Conservation (phyloP, 352 stramenopile species). For the Globisporangium echinulatum region DNA sequence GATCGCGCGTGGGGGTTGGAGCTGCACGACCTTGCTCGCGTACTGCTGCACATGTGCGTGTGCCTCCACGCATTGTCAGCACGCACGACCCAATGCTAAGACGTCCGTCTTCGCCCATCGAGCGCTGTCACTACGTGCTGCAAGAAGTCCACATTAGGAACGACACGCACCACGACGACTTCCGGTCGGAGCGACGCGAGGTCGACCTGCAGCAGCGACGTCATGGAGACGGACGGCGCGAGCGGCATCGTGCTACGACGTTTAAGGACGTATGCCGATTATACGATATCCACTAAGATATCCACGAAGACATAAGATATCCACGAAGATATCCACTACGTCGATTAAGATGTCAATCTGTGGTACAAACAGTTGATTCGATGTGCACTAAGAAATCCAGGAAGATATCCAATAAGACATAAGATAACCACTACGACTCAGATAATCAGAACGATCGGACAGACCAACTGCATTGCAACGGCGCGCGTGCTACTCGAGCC, state of each 20-base stretch:
- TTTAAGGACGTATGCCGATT: too few species aligned
- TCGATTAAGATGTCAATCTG: too few species aligned
- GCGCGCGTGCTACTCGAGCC: background rate
- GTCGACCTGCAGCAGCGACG: conserved; percentile 25
- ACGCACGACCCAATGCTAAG: too few species aligned
- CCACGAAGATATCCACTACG: too few species aligned
- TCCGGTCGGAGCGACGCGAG: conserved; percentile 17
- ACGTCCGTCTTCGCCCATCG: background rate
- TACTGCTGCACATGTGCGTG: conserved; percentile 14
- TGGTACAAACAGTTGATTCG: too few species aligned
- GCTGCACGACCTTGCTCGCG: conserved; percentile 16
- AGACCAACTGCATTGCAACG: background rate
- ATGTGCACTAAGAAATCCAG: too few species aligned
- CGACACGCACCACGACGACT: conserved; percentile 13
- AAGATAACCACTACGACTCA: too few species aligned
- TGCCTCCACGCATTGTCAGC: background rate
- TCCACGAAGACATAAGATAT: too few species aligned
- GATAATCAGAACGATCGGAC: too few species aligned
- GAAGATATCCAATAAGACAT: too few species aligned
- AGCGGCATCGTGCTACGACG: conserved; percentile 4
- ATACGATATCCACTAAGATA: too few species aligned
- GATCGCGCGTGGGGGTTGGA: conserved; percentile 13
- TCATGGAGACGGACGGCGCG: conserved; percentile 17
- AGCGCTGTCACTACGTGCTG: background rate
- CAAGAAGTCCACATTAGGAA: background rate